A percentile compares a stretch with the other conserved stretches of the same genome.
These are phyloP conservation scores for Russula olivacea DNA, from an alignment of 768 basidiomycete species.

Conservation along the genomic window DNA sequence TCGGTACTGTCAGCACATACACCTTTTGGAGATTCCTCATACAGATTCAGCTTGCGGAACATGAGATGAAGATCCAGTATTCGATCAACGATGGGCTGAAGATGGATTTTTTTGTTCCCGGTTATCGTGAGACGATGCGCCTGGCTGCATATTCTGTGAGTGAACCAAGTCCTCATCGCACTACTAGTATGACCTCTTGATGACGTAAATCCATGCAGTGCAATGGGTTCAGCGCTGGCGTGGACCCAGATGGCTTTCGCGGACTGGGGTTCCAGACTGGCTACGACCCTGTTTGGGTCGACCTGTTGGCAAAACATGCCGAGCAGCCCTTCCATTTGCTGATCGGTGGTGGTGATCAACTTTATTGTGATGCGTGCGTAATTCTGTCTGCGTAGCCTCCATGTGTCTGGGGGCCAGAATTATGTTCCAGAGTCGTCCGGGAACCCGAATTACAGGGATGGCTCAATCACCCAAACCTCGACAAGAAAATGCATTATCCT, in stretches of 20 bases:
- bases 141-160: constrained; percentile 85
- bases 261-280: constrained; percentile 75
- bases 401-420: not conserved
- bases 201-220: constrained; percentile 42
- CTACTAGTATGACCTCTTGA: constrained; percentile 2
- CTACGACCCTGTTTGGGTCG: constrained; percentile 90
- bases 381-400: not conserved
- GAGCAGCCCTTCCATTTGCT: constrained; percentile 82
- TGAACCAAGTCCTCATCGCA: not conserved
- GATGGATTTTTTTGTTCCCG: constrained; percentile 81
- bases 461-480: constrained; percentile 54
- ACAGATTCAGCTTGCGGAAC: constrained; percentile 62
- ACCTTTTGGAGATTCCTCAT: constrained; percentile 95
- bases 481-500: constrained; percentile 52
- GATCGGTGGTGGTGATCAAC: constrained; percentile 90
- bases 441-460: constrained; percentile 89
- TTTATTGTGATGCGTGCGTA: constrained; percentile 78
- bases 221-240: constrained; percentile 83
- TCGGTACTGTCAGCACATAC: constrained; percentile 51
- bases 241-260: constrained; percentile 83
- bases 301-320: constrained; percentile 79
- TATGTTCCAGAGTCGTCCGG: constrained; percentile 52
- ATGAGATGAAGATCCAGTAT: constrained; percentile 77
- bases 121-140: constrained; percentile 73
- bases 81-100: constrained; percentile 74